Evolutionary conservation across 257 asterid genomes (phyloP), one percentile per base, ranked within the genome.

Genomic region (Solanum tarapatanum): DNA sequence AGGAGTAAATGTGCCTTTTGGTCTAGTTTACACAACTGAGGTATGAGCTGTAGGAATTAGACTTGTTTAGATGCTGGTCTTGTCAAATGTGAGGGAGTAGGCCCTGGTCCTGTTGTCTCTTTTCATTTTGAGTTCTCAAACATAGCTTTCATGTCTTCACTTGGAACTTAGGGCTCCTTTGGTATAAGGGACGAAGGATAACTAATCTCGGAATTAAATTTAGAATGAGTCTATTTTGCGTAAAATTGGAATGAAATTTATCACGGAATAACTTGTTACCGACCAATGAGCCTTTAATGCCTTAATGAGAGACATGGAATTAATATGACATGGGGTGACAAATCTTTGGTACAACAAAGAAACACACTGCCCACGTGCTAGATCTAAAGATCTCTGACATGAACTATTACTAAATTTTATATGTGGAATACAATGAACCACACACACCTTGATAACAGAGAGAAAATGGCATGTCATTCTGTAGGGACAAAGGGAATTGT

Each of bases 381-480:
- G 93, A 92, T 91, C 92, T 87, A 62, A 91, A 90, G 92, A 93
- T 91, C 90, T 91, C 90, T 89, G 92, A 83, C 93, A 90, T 88
- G 86, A 88, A 58, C 60, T 66, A 26, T 43, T 79, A 28, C 66
- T 33, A 43, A 79, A 79, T 13, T 79, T 83, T 48, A 28, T 43
- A 74, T 75, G 66, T 76, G 82, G 75, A 87, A 23, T 19, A 80
- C 69, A 80, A 28, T 28, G 41, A 45, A 39, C 41, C 85, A 80
- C 68, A 45, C 19, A 19, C 6, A 51, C 68, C 39, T 16, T 14
- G 69, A 82, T 73, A 24, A 86, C 86, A 87, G 88, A 69, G 68
- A 84, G 83, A 60, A 88, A 75, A 84, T 85, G 82, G 86, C 87
- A 37, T 85, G 55, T 28, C 68, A 85, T 88, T 68, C 51, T 88